A percentile compares a stretch with the other conserved stretches of the same genome.
These are phyloP conservation scores for Penicillium sp. DNA, from an alignment of 2,329 filamentous ascomycete species.

Conservation along the genomic window DNA sequence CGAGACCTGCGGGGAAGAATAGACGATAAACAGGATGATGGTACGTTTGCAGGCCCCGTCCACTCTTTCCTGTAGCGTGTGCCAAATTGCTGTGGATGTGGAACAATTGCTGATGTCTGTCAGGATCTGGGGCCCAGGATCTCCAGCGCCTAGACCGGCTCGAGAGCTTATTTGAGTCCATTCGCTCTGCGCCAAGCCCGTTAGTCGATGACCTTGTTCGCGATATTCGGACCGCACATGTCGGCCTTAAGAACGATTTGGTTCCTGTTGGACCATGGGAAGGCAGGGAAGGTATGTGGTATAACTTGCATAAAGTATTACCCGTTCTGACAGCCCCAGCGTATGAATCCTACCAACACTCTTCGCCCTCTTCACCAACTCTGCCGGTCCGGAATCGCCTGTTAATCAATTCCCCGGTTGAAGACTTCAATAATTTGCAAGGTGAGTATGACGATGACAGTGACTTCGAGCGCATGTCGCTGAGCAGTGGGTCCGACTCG, in stretches of 20 bases:
- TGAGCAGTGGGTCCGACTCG: constrained; percentile 26
- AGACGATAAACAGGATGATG: constrained; percentile 24
- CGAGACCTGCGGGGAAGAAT: constrained; percentile 30
- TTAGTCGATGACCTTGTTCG: constrained; percentile 33
- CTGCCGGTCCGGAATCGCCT: constrained; percentile 11
- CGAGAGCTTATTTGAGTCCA: constrained; percentile 34
- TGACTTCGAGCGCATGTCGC: constrained; percentile 19
- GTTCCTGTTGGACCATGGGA: constrained; percentile 24
- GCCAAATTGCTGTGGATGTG: background rate
- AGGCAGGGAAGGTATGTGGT: constrained; percentile 24
- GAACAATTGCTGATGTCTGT: constrained; percentile 1
- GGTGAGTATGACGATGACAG: constrained; percentile 14
- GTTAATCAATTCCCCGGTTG: background rate
- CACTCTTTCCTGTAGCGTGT: background rate
- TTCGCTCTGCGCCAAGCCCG: constrained; percentile 33
- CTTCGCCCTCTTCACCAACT: constrained; percentile 2
- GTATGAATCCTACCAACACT: constrained; percentile 15
- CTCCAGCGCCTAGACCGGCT: constrained; percentile 31
- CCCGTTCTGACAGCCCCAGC: constrained; percentile 8
- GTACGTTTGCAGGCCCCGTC: constrained; percentile 17
- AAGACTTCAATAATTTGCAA: constrained; percentile 16
- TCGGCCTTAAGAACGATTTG: constrained; percentile 18
- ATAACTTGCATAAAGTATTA: background rate
- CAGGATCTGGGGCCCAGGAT: constrained; percentile 18
- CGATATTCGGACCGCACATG: constrained; percentile 27